Evolutionary conservation across 805 yeast genomes (phyloP), one percentile per base, ranked within the genome.

Genomic region (Teunomyces gatunensis): DNA sequence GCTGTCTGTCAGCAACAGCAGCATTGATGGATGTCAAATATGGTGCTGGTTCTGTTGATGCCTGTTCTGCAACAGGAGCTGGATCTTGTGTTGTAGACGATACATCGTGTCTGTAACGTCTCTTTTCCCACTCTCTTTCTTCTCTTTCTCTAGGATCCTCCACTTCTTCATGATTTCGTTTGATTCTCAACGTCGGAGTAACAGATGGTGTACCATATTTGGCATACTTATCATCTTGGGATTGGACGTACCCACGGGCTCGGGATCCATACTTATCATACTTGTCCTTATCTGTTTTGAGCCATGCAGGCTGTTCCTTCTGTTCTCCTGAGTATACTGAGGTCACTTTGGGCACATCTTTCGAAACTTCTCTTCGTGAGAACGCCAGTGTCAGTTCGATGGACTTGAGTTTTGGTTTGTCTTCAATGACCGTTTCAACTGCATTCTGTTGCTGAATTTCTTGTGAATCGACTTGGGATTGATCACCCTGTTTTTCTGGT

Each of bases 241-340:
- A 21, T 6, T 45, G 43, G 2, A 39, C 6, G 3, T 28, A 13
- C 28, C 46, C 39, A n/a, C 41, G 32, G 11, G 36, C 34, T 39
- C 61, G 50, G n/a, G 57, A 7, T 1, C 75, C 76, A 51, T 72
- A 72, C 51, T 69, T 68, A 46, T 68, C 76, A 54, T 73, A 73
- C 51, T 71, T 73, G 40, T 59, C 57, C 37, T 57, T 61, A 15
- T 54, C 54, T 9, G 61, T 56, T 47, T 64, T 67, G 62, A 71
- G 57, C 77, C 77, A 73, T 2, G 72, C 74, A 2, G 77, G 77
- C 3, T 58, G 50, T 3, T 60, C 61, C 42, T 54, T 55, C 11
- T 52, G 51, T 28, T 57, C 57, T 9, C 56, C 64, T 7, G 57
- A 50, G 51, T 67, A 69, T 3, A 61, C 32, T 1, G 48, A 17